Conservation (phyloP, 1,284 basidiomycete species). For the Tetrapyrgos nigripes region DNA sequence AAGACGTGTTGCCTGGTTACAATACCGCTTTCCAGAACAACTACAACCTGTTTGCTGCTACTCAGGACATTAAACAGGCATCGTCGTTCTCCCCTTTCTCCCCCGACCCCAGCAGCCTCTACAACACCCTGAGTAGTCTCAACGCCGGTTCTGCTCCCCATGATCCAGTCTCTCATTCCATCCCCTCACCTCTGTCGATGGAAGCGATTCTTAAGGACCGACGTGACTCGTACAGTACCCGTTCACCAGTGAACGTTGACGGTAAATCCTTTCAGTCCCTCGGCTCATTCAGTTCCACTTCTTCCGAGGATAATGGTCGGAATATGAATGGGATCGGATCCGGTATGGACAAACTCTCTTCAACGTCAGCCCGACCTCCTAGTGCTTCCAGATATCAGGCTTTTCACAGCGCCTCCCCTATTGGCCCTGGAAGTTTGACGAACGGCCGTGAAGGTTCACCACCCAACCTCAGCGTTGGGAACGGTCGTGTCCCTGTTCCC, state of each 20-base stretch:
- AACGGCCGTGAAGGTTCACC: background rate
- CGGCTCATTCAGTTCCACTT: slow-evolving; percentile 1
- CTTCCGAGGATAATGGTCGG: slow-evolving; percentile 1
- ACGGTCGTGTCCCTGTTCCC: slow-evolving; percentile 29
- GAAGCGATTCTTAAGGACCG: background rate
- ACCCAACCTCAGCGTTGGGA: background rate
- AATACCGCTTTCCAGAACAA: slow-evolving; percentile 19
- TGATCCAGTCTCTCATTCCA: background rate
- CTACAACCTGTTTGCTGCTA: slow-evolving; percentile 8
- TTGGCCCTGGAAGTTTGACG: background rate
- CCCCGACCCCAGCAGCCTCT: slow-evolving; percentile 53
- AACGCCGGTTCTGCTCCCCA: background rate
- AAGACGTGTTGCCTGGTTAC: slow-evolving; percentile 18
- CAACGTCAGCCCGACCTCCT: slow-evolving; percentile 49
- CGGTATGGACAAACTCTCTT: slow-evolving; percentile 45
- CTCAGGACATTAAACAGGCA: slow-evolving; percentile 17
- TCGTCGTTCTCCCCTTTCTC: slow-evolving; percentile 65
- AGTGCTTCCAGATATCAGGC: slow-evolving; percentile 52
- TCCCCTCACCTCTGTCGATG: slow-evolving; percentile 1
- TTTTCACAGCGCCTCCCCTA: slow-evolving; percentile 39
- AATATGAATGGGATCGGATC: slow-evolving; percentile 16
- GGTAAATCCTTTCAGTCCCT: background rate
- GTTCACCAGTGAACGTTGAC: background rate
- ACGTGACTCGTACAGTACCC: background rate
- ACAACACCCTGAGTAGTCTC: slow-evolving; percentile 33